Evolutionary conservation across 805 yeast genomes (phyloP).

Genomic region (Priceomyces castillae): DNA sequence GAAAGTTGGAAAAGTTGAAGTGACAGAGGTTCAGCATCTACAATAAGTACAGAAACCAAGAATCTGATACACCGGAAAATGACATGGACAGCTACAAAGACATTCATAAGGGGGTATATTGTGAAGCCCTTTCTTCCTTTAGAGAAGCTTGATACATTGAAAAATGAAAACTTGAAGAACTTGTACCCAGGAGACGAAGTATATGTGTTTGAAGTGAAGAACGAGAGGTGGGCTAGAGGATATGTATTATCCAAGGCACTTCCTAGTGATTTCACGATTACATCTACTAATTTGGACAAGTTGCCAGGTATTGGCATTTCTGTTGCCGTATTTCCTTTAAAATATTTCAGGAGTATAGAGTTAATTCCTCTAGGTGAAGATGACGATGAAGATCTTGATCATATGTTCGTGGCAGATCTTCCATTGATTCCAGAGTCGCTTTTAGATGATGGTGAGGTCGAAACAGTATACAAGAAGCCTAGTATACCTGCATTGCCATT

Average conservation of each 20-base stretch:
- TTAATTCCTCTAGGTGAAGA: slow-evolving; percentile 36
- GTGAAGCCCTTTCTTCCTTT: slow-evolving; percentile 41
- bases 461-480: background rate
- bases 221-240: slow-evolving; percentile 74
- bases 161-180: slow-evolving; percentile 44
- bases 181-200: slow-evolving; percentile 77
- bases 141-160: slow-evolving; percentile 39
- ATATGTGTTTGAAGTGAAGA: slow-evolving; percentile 63
- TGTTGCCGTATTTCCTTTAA: slow-evolving; percentile 61
- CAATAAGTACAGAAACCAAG: no score
- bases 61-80: slow-evolving; percentile 11
- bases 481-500: slow-evolving; percentile 54
- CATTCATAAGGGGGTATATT: slow-evolving; percentile 36
- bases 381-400: slow-evolving; percentile 27
- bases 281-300: slow-evolving; percentile 58
- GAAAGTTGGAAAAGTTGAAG: no score
- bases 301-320: slow-evolving; percentile 55
- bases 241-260: slow-evolving; percentile 66
- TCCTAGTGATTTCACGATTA: slow-evolving; percentile 65
- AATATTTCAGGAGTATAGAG: slow-evolving; percentile 47
- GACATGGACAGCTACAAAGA: slow-evolving; percentile 39
- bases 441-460: slow-evolving; percentile 18
- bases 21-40: no score
- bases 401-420: slow-evolving; percentile 21
- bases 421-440: slow-evolving; percentile 36